Evolutionary conservation across 345 rosid genomes (phyloP).

Genomic region (Pugionium cornutum): DNA sequence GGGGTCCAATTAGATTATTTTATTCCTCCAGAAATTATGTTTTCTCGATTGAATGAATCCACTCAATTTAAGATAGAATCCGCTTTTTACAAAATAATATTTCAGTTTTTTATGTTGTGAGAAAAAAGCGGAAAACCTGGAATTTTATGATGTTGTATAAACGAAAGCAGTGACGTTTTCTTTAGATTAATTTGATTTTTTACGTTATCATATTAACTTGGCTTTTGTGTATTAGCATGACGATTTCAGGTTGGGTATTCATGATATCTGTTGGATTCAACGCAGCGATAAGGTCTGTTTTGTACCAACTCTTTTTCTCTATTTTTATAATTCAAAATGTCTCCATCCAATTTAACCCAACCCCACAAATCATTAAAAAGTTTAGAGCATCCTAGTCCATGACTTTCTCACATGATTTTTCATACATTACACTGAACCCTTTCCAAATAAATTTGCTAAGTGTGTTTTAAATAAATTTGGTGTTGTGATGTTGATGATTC

Average conservation of each 20-base stretch:
- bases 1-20: background rate
- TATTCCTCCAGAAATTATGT: background rate
- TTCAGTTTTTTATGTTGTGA: background rate
- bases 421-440: background rate
- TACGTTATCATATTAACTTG: background rate
- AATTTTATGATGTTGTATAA: background rate
- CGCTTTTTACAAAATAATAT: constrained; percentile 9
- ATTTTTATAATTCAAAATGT: background rate
- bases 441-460: background rate
- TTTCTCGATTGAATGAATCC: background rate
- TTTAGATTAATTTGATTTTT: background rate
- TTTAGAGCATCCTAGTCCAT: no score
- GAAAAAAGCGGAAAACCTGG: background rate
- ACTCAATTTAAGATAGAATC: constrained; percentile 26
- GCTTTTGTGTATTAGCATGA: constrained; percentile 51
- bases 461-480: background rate
- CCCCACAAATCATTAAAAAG: no score
- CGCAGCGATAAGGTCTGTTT: constrained; percentile 63
- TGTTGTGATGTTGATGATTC: constrained; percentile 9
- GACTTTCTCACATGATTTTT: no score
- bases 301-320: background rate
- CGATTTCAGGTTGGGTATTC: constrained; percentile 61
- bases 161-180: background rate
- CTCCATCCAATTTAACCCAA: background rate
- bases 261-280: constrained; percentile 78